Base-by-base conservation (phyloP, 192 early-diverging fungal species). In the Backusella morwellensis region DNA sequence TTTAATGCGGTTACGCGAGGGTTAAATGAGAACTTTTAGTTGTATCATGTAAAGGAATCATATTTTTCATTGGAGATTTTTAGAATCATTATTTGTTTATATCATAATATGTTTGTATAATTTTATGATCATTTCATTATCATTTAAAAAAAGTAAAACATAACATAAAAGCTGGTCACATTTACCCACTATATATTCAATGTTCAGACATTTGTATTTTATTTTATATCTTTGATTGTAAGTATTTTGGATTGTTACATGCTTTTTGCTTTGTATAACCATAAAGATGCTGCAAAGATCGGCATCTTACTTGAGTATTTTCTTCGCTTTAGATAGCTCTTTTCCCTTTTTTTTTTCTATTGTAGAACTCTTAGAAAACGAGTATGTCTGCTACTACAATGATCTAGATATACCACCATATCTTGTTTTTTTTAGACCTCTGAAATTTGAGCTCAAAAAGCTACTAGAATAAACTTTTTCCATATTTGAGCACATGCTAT, bases 1-100 rank as follows among this genome's bases (percentile, higher is more conserved):
- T 63, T 15, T 63, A 63, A 63, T 63, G 56, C 26, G 21, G 56
- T 63, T 63, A 63, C 56, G 56, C 56, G 56, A 63, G 56, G 56
- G 9, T 29, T 63, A 12, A 63, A 63, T 63, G 26, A 29, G 29
- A 26, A 14, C 54, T 56, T 63, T 26, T 63, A 63, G 56, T 29
- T 29, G 11, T 14, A 63, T 63, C 56, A 63, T 63, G 23, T 63
- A 63, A 1, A 12, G 12, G 12, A 29, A 29, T 26, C 26, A 9
- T 63, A 26, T 63, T 63, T 40, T 63, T 63, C 26, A 63, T 63
- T 63, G 56, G 56, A 63, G 11, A 29, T 14, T 63, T 63, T 14
- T 63, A 4, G 8, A 11, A 29, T 9, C 12, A 12, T 63, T 63
- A 63, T 63, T 63, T 63, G 56, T 12, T 29, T 63, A 26, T 9